Percentiles rank a stretch among this genome's conserved stretches.
These are phyloP conservation scores for Veloporphyrellus conicus DNA, from an alignment of 1,284 basidiomycete genomes.

Conservation along the genomic window DNA sequence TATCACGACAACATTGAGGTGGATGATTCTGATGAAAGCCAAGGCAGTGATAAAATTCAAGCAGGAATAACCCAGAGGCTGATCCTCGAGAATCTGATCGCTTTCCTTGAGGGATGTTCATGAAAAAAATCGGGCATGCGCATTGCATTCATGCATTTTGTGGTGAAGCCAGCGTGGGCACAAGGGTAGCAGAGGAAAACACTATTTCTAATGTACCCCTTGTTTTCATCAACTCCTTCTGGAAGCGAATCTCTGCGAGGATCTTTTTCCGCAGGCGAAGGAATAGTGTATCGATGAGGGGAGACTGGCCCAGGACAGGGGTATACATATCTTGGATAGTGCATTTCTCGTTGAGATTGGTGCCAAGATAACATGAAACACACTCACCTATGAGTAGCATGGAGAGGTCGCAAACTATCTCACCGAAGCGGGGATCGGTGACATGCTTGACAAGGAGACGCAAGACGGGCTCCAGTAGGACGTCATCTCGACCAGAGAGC, in stretches of 20 bases:
- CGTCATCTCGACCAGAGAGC: slow-evolving; percentile 87
- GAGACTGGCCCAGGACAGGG: slow-evolving; percentile 88
- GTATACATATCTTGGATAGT: slow-evolving; percentile 78
- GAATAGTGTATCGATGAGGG: slow-evolving; percentile 86
- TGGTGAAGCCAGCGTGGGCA: slow-evolving; percentile 19
- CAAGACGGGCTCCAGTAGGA: slow-evolving; percentile 88
- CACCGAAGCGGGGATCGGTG: slow-evolving; percentile 87
- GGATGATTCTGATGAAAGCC: slow-evolving; percentile 31
- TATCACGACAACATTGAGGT: slow-evolving; percentile 73
- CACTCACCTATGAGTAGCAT: slow-evolving; percentile 78
- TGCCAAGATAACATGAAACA: background rate
- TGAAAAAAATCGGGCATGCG: slow-evolving; percentile 10
- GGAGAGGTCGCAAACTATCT: slow-evolving; percentile 81
- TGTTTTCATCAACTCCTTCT: slow-evolving; percentile 79
- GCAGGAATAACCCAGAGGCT: slow-evolving; percentile 56
- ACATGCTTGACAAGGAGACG: slow-evolving; percentile 82
- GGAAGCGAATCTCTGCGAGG: slow-evolving; percentile 83
- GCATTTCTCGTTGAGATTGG: background rate
- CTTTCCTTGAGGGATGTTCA: slow-evolving; percentile 50
- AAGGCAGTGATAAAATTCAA: slow-evolving; percentile 24
- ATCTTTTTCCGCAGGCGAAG: slow-evolving; percentile 81
- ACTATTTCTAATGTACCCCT: slow-evolving; percentile 94
- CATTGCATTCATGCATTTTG: slow-evolving; percentile 13
- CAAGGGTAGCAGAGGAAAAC: slow-evolving; percentile 58
- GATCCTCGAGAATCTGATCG: slow-evolving; percentile 67